Percentiles rank a stretch among this genome's conserved stretches.
Evolutionary conservation across 2,329 filamentous ascomycete genomes (phyloP).

Genomic region (Penicillium rolfsii): DNA sequence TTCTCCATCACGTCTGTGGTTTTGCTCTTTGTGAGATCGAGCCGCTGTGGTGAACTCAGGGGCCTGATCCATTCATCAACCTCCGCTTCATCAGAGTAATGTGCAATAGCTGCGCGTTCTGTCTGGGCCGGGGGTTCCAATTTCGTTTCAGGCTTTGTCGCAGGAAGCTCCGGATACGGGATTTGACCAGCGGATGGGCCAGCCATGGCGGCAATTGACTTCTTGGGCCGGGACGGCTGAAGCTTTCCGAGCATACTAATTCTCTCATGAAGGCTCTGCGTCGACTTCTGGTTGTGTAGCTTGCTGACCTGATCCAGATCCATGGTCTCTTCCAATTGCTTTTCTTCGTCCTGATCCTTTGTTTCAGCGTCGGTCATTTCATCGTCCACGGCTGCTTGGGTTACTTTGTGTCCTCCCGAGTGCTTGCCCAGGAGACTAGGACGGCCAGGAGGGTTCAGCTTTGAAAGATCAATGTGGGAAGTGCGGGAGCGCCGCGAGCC

Average conservation of each 20-base stretch:
- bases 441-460: constrained; percentile 51
- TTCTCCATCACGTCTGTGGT: constrained; percentile 66
- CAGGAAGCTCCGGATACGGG: constrained; percentile 42
- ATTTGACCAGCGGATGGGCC: constrained; percentile 37
- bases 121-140: constrained; percentile 28
- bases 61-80: constrained; percentile 66
- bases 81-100: constrained; percentile 40
- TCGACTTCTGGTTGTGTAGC: constrained; percentile 84
- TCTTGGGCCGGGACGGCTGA: constrained; percentile 50
- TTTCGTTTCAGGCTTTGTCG: constrained; percentile 35
- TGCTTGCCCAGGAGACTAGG: constrained; percentile 74
- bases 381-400: constrained; percentile 42
- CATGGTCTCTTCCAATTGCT: constrained; percentile 48
- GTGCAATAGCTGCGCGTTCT: constrained; percentile 25
- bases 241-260: constrained; percentile 74
- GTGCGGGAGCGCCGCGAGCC: constrained; percentile 69
- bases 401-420: constrained; percentile 62
- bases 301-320: constrained; percentile 60
- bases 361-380: constrained; percentile 52
- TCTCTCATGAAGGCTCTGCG: constrained; percentile 87
- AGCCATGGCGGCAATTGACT: constrained; percentile 47
- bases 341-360: constrained; percentile 60
- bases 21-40: constrained; percentile 62
- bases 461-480: constrained; percentile 72
- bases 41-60: constrained; percentile 51